Evolutionary conservation across 495 filamentous ascomycete species (phyloP).

Genomic region (Xylaria venustula): DNA sequence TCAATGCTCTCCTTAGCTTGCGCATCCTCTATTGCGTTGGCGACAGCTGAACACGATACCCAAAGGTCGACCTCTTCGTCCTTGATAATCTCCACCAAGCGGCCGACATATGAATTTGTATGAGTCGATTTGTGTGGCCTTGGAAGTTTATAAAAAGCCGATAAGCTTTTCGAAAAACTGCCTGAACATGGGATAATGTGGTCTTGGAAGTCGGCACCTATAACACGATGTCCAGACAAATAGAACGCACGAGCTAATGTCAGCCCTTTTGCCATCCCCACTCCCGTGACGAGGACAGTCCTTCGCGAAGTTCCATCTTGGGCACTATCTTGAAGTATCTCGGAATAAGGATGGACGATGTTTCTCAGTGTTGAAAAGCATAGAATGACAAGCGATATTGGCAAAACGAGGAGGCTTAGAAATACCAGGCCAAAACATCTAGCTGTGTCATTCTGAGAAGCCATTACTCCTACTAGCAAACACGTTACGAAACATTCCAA

Average conservation of each 20-base stretch:
- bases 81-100: conserved; percentile 57
- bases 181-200: conserved; percentile 35
- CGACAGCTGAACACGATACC: conserved; percentile 67
- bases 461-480: not conserved
- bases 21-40: conserved; percentile 61
- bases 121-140: conserved; percentile 27
- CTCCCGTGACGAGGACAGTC: conserved; percentile 70
- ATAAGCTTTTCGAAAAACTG: conserved; percentile 45
- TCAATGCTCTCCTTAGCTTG: conserved; percentile 62
- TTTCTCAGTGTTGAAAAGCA: conserved; percentile 5
- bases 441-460: conserved; percentile 32
- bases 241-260: conserved; percentile 66
- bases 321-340: not conserved
- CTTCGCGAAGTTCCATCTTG: conserved; percentile 44
- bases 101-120: conserved; percentile 28
- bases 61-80: conserved; percentile 67
- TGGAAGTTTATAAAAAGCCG: conserved; percentile 53
- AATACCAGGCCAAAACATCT: conserved; percentile 49
- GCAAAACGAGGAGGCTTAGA: conserved; percentile 55
- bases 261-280: conserved; percentile 67
- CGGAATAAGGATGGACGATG: not conserved
- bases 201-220: conserved; percentile 69
- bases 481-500: too few species aligned
- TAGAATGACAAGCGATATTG: conserved; percentile 18
- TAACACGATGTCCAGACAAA: conserved; percentile 63